A percentile compares a stretch with the other conserved stretches of the same genome.
Evolutionary conservation across 2,329 filamentous ascomycete genomes (phyloP).

Genomic region (Aureobasidium sp.): DNA sequence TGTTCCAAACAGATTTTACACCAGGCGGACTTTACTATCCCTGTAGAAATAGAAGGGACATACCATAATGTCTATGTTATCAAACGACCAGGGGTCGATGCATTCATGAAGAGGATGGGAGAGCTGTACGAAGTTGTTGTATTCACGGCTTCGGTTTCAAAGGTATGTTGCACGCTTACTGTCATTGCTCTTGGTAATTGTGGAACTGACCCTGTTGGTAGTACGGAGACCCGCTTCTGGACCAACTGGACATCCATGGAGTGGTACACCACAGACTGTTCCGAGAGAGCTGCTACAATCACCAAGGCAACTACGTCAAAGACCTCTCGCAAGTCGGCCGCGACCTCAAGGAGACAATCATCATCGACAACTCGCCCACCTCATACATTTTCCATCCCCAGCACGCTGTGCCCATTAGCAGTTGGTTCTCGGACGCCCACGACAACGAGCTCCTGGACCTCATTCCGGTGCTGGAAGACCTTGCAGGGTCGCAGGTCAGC

Average conservation of each 20-base stretch:
- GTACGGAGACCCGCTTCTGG: conserved; percentile 93
- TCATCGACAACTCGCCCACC: conserved; percentile 98
- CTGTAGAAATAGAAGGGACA: conserved; percentile 96
- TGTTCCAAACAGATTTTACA: conserved; percentile 72
- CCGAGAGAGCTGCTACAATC: conserved; percentile 97
- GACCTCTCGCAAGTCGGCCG: conserved; percentile 94
- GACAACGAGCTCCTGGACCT: conserved; percentile 97
- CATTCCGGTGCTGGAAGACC: conserved; percentile 95
- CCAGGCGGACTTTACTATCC: conserved; percentile 97
- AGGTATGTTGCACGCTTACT: conserved; percentile 47
- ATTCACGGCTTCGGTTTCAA: conserved; percentile 96
- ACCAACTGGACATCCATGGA: conserved; percentile 94
- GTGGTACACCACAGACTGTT: conserved; percentile 95
- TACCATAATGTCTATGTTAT: conserved; percentile 99
- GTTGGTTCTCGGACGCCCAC: conserved; percentile 99
- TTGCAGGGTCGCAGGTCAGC: conserved; percentile 78
- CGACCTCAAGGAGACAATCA: conserved; percentile 94
- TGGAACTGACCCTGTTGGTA: conserved; percentile 30
- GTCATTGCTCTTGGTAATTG: background rate
- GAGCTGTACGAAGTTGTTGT: conserved; percentile 98
- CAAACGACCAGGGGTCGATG: conserved; percentile 95
- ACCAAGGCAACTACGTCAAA: conserved; percentile 99
- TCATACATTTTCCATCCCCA: conserved; percentile 99
- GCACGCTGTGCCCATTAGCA: conserved; percentile 97
- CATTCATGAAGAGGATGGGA: conserved; percentile 97